Evolutionary conservation across 2,329 filamentous ascomycete species (phyloP).

Genomic region (Sporothrix phasma): DNA sequence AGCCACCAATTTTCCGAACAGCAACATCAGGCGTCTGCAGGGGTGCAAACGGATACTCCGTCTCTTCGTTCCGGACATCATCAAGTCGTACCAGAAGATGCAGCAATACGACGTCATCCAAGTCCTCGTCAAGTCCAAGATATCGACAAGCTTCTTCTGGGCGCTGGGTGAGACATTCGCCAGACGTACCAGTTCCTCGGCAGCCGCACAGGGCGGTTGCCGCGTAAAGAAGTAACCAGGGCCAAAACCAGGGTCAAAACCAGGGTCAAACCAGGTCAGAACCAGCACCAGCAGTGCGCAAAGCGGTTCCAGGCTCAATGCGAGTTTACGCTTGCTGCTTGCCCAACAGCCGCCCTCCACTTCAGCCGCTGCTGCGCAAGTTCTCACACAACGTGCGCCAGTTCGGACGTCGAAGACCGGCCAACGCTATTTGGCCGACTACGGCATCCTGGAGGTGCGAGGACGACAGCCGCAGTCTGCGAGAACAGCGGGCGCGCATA

Average conservation of each 20-base stretch:
- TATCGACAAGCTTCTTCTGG: slow-evolving; percentile 52
- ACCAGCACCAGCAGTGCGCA: slow-evolving; percentile 31
- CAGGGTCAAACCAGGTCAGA: slow-evolving; percentile 9
- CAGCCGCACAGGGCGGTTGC: slow-evolving; percentile 18
- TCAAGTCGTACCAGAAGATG: slow-evolving; percentile 46
- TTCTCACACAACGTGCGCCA: slow-evolving; percentile 52
- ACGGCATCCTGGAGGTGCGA: slow-evolving; percentile 57
- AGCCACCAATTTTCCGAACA: slow-evolving; percentile 43
- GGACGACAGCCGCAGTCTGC: slow-evolving; percentile 43
- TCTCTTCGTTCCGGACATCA: slow-evolving; percentile 33
- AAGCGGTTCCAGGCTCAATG: slow-evolving; percentile 39
- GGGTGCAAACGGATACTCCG: not conserved
- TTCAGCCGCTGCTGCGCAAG: slow-evolving; percentile 52
- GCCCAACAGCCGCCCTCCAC: slow-evolving; percentile 35
- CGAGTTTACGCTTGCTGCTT: slow-evolving; percentile 45
- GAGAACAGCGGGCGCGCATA: slow-evolving; percentile 28
- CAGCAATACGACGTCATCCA: slow-evolving; percentile 39
- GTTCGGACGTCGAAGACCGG: slow-evolving; percentile 52
- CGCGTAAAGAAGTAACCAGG: slow-evolving; percentile 34
- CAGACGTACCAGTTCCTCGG: slow-evolving; percentile 36
- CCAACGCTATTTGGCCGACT: slow-evolving; percentile 64
- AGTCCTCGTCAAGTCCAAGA: slow-evolving; percentile 50
- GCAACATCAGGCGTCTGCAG: slow-evolving; percentile 27
- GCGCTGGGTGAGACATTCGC: slow-evolving; percentile 40
- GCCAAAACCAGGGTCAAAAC: not conserved